Base-by-base conservation (phyloP, 2,329 filamentous ascomycete species). In the Aureobasidium melanogenum region DNA sequence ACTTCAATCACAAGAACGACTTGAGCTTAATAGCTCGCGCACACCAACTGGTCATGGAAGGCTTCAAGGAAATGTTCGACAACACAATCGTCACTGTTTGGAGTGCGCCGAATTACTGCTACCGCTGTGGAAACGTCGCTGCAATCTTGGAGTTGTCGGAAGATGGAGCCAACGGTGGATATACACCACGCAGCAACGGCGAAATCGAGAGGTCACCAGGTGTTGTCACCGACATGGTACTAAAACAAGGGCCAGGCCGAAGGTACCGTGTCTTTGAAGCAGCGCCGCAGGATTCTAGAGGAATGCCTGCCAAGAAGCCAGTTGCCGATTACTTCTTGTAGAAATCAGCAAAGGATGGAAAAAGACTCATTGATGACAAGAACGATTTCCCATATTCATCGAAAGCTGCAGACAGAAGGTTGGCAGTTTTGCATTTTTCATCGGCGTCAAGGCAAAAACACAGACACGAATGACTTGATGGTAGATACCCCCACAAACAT, bases 21-120 rank as follows among this genome's bases (percentile, higher is more conserved):
- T 82, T 99, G 30, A 91, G 88, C 24, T 82, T 99, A 57, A 94
- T 99, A 66, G 94, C 93, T 19, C 85, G 94, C 60, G 94, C 94
- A 0, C 94, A 99, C 72, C 94, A 99, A 74, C 85, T 99, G 24
- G 94, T 99, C 66, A 99, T 97, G 94, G 94, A 99, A 73, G 94
- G 94, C 0, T 99, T 97, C 75, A 97, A 97, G 77, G 94, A 97
- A 73, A 97, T 97, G 92, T 99, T 97, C 70, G 91, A 96, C 71
- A 88, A 86, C 15, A 90, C 87, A 51, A 97, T 99, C 65, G 94
- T 97, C 44, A 99, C 94, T 0, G 94, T 99, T n/a, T 99, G 94
- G 79, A 76, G 91, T 72, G 94, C 94, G 5, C 94, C 94, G 1
- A 99, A 84, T 63, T 84, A 84, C 70, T 84, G 81, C 69, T 81